phyloP scores from a whole-genome alignment of 257 asterid genomes.

The Forsythia suspensa region DNA sequence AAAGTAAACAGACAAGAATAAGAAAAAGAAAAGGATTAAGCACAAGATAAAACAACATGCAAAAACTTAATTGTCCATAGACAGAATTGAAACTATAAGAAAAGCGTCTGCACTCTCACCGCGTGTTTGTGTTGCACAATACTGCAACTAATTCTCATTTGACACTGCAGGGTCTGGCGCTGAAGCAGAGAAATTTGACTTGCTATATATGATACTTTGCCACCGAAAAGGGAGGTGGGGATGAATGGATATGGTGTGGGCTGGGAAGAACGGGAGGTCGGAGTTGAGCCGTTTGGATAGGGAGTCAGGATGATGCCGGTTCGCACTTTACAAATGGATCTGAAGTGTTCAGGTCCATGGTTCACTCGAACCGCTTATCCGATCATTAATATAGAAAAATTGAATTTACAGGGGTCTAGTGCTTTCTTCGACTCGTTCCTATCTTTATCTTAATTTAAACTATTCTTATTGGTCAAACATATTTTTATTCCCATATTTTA shows the following conservation, averaged over 20 bases:
- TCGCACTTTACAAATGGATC: too few relatives aligned
- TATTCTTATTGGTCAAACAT: too few relatives aligned
- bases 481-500: too few relatives aligned
- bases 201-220: not conserved
- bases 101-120: not conserved
- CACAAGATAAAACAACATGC: not conserved
- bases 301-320: too few relatives aligned
- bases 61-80: not conserved
- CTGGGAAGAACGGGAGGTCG: not conserved
- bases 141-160: not conserved
- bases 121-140: not conserved
- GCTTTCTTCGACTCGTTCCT: too few relatives aligned
- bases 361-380: too few relatives aligned
- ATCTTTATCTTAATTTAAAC: too few relatives aligned
- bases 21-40: not conserved
- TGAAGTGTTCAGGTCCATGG: too few relatives aligned
- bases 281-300: too few relatives aligned
- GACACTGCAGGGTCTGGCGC: not conserved
- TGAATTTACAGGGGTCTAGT: too few relatives aligned
- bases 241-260: not conserved
- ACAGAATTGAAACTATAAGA: not conserved
- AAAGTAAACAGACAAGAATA: not conserved
- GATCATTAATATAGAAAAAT: too few relatives aligned
- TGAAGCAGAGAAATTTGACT: not conserved
- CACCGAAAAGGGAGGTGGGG: not conserved